Evolutionary conservation across 108 stramenopile genomes (phyloP).

Genomic region (Seminavis robusta): DNA sequence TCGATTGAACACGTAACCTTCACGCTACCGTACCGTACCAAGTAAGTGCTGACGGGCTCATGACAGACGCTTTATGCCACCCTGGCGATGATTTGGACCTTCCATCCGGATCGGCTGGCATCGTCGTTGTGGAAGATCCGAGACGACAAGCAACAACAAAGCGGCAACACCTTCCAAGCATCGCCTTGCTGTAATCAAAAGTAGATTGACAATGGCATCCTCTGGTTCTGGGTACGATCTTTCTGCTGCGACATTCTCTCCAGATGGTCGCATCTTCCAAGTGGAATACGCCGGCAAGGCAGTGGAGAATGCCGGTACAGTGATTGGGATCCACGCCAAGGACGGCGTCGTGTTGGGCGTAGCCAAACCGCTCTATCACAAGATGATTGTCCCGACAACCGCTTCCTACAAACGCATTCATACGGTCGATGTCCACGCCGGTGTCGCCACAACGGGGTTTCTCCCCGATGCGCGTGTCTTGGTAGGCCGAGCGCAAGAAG

Average conservation of each 20-base stretch:
- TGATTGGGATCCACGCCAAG: conserved; percentile 91
- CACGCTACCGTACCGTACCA: too few species aligned
- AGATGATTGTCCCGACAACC: conserved; percentile 88
- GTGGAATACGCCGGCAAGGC: conserved; percentile 94
- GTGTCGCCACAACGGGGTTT: conserved; percentile 90
- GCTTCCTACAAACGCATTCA: conserved; percentile 75
- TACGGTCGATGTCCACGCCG: conserved; percentile 64
- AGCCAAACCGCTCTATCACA: conserved; percentile 88
- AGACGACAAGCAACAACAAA: too few species aligned
- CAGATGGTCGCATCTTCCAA: conserved; percentile 98
- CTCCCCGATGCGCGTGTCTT: conserved; percentile 94
- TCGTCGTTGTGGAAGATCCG: too few species aligned
- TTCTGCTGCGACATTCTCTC: conserved; percentile 94
- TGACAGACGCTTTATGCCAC: too few species aligned
- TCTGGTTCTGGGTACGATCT: conserved; percentile 93
- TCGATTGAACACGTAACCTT: too few species aligned
- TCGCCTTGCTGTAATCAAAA: too few species aligned
- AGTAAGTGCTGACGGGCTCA: too few species aligned
- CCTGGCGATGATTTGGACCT: too few species aligned
- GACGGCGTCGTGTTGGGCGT: conserved; percentile 97
- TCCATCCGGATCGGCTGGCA: too few species aligned
- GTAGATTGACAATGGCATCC: conserved; percentile 56
- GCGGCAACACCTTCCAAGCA: too few species aligned
- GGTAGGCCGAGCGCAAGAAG: conserved; percentile 88
- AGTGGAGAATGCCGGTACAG: conserved; percentile 90